These are phyloP conservation scores for Fraxinus angustifolia DNA, from an alignment of 305 asterid genomes.

Conservation along the genomic window DNA sequence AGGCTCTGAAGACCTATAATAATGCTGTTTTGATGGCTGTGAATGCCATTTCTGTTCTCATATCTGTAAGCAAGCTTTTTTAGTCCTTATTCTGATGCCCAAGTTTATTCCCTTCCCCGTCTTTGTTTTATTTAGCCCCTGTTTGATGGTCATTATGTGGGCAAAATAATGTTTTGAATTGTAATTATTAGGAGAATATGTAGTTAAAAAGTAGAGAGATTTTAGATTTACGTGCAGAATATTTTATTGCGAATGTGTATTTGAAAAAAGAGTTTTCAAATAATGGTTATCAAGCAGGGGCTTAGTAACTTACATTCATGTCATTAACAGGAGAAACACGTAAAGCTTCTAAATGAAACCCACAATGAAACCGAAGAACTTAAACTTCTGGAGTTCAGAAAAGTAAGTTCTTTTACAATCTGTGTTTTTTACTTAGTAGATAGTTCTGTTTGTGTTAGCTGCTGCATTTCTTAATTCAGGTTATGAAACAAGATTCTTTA, in stretches of 20 bases:
- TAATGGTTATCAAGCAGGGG: neutral
- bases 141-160: neutral
- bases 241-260: neutral
- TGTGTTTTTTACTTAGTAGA: slow-evolving; percentile 1
- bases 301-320: slow-evolving; percentile 19
- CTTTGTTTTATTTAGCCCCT: slow-evolving; percentile 8
- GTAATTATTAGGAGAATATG: neutral
- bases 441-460: slow-evolving; percentile 10
- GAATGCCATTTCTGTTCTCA: slow-evolving; percentile 70
- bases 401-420: slow-evolving; percentile 37
- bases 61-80: slow-evolving; percentile 54
- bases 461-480: neutral
- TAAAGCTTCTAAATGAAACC: slow-evolving; percentile 49
- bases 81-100: slow-evolving; percentile 20
- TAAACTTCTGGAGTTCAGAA: slow-evolving; percentile 51
- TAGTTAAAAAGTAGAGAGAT: neutral
- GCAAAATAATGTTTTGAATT: neutral
- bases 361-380: slow-evolving; percentile 49
- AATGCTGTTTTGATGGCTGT: slow-evolving; percentile 89
- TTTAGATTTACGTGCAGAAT: neutral
- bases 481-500: neutral
- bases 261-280: neutral
- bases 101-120: slow-evolving; percentile 12
- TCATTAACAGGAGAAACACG: slow-evolving; percentile 58
- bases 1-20: slow-evolving; percentile 76